These are phyloP conservation scores for Jasminum sambac DNA, from an alignment of 257 asterid genomes.

Conservation along the genomic window DNA sequence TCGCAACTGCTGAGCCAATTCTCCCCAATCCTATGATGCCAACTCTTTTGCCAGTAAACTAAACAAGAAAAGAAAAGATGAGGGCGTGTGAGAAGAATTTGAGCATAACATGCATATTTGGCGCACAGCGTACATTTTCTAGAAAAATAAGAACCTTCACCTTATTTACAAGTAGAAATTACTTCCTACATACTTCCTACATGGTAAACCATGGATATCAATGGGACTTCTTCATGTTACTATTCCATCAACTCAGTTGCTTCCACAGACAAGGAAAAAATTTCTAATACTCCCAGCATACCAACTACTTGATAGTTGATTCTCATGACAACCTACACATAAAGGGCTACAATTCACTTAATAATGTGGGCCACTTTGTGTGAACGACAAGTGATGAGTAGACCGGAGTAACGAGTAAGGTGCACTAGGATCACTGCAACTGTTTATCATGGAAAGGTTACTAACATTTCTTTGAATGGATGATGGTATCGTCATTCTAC, in stretches of 20 bases:
- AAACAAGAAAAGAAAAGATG: constrained; percentile 19
- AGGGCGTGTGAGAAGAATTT: not conserved
- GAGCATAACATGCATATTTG: not conserved
- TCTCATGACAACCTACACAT: no score
- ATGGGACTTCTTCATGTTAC: not conserved
- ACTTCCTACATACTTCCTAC: not conserved
- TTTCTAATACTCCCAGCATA: no score
- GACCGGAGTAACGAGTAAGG: no score
- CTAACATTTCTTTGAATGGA: not conserved
- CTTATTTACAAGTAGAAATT: not conserved
- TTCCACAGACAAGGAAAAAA: not conserved
- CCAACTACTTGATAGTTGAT: no score
- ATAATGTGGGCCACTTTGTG: no score
- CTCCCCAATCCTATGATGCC: constrained; percentile 87
- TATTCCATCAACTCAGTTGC: not conserved
- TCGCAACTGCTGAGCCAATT: constrained; percentile 81
- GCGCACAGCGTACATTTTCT: not conserved
- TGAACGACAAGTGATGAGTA: no score
- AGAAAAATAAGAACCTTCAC: not conserved
- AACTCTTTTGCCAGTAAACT: constrained; percentile 77
- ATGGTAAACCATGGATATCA: not conserved
- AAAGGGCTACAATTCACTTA: no score
- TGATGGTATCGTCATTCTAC: not conserved
- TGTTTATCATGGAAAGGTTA: no score
- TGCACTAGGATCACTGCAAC: no score